A percentile compares a stretch with the other conserved stretches of the same genome.
phyloP scores from a whole-genome alignment of 441 rosid genomes.

The Populus hybrid region DNA sequence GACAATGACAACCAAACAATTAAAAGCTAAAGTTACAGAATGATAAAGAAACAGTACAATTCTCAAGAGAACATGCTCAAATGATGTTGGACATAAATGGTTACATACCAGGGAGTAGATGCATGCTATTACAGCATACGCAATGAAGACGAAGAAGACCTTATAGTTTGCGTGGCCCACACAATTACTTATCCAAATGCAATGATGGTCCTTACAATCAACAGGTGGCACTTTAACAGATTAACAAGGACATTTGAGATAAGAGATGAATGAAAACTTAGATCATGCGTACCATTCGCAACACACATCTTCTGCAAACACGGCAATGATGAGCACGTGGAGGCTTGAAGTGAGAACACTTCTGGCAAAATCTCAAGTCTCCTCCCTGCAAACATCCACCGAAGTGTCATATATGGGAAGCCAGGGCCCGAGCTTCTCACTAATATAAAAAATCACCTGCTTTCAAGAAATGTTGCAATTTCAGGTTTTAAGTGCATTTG shows the following conservation, averaged over 20 bases:
- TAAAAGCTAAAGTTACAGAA: neutral
- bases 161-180: constrained; percentile 94
- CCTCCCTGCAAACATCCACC: constrained; percentile 62
- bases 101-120: constrained; percentile 73
- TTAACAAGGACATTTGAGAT: constrained; percentile 21
- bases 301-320: constrained; percentile 84
- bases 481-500: neutral
- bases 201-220: constrained; percentile 83
- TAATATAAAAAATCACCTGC: neutral
- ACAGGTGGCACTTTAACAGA: constrained; percentile 34
- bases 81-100: neutral
- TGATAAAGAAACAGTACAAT: neutral
- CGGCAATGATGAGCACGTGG: constrained; percentile 96
- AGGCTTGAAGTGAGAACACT: constrained; percentile 78
- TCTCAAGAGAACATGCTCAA: neutral
- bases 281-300: constrained; percentile 69
- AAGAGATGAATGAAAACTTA: constrained; percentile 11
- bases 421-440: constrained; percentile 1
- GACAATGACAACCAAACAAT: neutral
- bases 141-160: constrained; percentile 73
- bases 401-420: constrained; percentile 13
- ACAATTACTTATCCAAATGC: constrained; percentile 96
- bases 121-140: constrained; percentile 65
- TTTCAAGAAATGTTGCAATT: neutral
- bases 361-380: constrained; percentile 85